Evolutionary conservation across 2,329 filamentous ascomycete species (phyloP), one percentile per base, ranked within the genome.

Genomic region (Diaporthe amygdali): DNA sequence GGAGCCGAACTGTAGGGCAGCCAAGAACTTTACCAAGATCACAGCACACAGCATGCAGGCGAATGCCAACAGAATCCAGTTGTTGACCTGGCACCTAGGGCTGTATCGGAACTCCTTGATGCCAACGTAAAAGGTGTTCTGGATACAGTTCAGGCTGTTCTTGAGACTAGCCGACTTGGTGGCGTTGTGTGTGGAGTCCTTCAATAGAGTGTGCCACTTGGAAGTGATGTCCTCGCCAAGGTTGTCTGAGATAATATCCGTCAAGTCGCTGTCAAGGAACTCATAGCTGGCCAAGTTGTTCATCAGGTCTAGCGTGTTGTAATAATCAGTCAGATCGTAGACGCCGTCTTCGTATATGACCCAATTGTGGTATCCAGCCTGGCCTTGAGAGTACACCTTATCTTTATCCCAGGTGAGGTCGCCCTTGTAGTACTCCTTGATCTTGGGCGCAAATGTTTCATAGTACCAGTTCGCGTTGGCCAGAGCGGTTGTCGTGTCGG

Each of bases 251-350:
- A 97, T 89, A 14, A 96, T 81, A 3, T 91, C 86, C 2, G 89
- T 87, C 6, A 99, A 82, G 8, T 89, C 87, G 1, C 79, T 75
- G 72, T 96, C 91, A 37, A 99, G 85, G 82, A 97, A 98, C 12
- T 87, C 81, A 82, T 94, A 97, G 0, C 80, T 78, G 0, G 82
- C 77, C 6, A 85, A 76, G 68, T 91, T 84, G 74, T 91, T 86
- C 77, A 87, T 84, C 25, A 85, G 74, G 10, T 92, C 84, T 51
- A 91, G 82, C 0, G 95, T 97, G 78, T 94, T 86, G 82, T 95
- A 96, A 83, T 99, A 99, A 80, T 98, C 90, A 0, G 94, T 97
- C 68, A 99, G 82, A 79, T 99, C 97, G 79, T 96, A 98, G 25
- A 99, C 87, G 66, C 88, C 88, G 68, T 91, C 86, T 37, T 94